Evolutionary conservation across 2,329 filamentous ascomycete species (phyloP), one percentile per base, ranked within the genome.

Genomic region (Dothiorella sarmentorum): DNA sequence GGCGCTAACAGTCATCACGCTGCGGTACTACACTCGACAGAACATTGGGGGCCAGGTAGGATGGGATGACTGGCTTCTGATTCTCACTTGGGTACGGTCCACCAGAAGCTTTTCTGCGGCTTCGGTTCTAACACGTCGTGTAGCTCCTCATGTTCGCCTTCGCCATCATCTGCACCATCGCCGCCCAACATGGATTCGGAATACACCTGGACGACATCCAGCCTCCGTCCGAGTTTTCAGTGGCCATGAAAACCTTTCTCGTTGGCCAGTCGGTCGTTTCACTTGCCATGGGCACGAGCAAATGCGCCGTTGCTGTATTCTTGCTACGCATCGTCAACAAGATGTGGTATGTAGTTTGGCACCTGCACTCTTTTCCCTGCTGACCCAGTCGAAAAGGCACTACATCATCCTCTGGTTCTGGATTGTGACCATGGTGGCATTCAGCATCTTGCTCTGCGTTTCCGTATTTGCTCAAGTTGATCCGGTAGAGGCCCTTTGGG

Each of bases 41-140:
- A 42, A 31, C n/a, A 43, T 55, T 27, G 51, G 51, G 10, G 51
- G 51, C 9, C 35, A 43, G 7, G 35, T 55, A 6, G 51, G 51
- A 22, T 55, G 51, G 51, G 51, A 55, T 31, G 51, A 55, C 24
- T 55, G 51, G 51, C 24, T 55, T 26, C 38, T 55, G 2, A 9
- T 55, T 7, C 7, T 33, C n/a, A 55, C 51, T 11, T 55, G 51
- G 51, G 51, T 55, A 29, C n/a, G 35, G 29, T 9, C 15, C n/a
- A 4, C 22, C 6, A 4, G 7, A n/a, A 13, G 6, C 20, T 29
- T 17, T 10, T 2, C 7, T 20, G 11, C 4, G 7, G 7, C n/a
- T 15, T 7, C n/a, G 6, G 11, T 5, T 9, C 37, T 55, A 24
- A 55, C 38, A 1, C 26, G 15, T 7, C 13, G 2, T 11, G 7